phyloP scores from a whole-genome alignment of 2,329 filamentous ascomycete species.

The Exserohilum turcica region DNA sequence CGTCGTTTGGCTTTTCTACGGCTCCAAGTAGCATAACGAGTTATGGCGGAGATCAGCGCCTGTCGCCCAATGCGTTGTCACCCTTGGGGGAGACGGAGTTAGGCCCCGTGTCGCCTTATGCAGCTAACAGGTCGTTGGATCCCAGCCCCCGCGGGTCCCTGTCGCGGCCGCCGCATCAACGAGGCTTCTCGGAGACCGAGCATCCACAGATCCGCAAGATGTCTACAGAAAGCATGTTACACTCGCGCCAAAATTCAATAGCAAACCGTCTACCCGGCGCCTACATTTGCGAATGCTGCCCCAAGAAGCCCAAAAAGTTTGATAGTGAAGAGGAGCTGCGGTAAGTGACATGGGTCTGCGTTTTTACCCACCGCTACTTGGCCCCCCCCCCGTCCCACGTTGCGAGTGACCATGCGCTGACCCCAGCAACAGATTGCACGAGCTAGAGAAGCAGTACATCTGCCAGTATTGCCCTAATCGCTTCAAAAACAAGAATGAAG shows the following conservation, averaged over 20 bases:
- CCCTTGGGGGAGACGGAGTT: conserved; percentile 61
- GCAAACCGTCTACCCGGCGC: conserved; percentile 60
- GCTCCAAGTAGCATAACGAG: conserved; percentile 69
- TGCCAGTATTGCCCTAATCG: conserved; percentile 91
- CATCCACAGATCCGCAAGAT: conserved; percentile 53
- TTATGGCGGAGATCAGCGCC: conserved; percentile 64
- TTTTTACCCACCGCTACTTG: conserved; percentile 34
- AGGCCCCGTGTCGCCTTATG: conserved; percentile 60
- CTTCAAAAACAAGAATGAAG: conserved; percentile 99
- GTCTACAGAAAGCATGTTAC: conserved; percentile 51
- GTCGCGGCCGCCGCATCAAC: conserved; percentile 49
- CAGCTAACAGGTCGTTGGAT: conserved; percentile 54
- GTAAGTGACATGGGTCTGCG: conserved; percentile 60
- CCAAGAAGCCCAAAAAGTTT: conserved; percentile 96
- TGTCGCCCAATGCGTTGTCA: conserved; percentile 65
- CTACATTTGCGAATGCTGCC: conserved; percentile 90
- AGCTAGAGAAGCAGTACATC: conserved; percentile 94
- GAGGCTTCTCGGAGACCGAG: conserved; percentile 49
- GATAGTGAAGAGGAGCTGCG: conserved; percentile 80
- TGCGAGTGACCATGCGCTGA: conserved; percentile 27
- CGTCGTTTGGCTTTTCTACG: conserved; percentile 62
- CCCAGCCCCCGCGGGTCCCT: conserved; percentile 50
- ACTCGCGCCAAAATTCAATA: conserved; percentile 56
- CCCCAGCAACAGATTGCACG: conserved; percentile 68
- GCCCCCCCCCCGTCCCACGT: conserved; percentile 6